Percentiles rank a stretch among this genome's conserved stretches.
Conservation (phyloP, 768 basidiomycete species). For the Leccinum subtestaceum region DNA sequence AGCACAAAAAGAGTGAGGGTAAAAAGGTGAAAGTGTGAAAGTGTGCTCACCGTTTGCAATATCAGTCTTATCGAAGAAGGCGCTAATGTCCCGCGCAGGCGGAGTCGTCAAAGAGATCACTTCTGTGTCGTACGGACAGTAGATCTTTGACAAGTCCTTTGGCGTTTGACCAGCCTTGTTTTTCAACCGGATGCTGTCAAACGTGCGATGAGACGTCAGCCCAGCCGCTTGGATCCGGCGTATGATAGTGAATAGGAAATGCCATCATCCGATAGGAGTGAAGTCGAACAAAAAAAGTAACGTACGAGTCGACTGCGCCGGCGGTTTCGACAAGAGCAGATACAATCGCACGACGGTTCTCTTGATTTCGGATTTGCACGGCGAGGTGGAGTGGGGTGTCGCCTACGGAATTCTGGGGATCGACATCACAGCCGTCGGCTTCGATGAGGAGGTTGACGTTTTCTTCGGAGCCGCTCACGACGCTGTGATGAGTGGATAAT, state of each 20-base stretch:
- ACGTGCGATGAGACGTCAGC: background rate
- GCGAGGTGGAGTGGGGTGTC: constrained; percentile 32
- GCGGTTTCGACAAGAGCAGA: constrained; percentile 21
- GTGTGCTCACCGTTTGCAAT: constrained; percentile 19
- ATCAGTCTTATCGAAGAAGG: constrained; percentile 14
- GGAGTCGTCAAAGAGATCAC: constrained; percentile 21
- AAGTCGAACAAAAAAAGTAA: background rate
- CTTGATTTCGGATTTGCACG: constrained; percentile 14
- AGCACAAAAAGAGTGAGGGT: background rate
- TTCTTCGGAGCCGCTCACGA: constrained; percentile 13
- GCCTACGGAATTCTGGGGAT: constrained; percentile 23
- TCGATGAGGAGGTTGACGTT: constrained; percentile 26
- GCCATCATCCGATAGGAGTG: background rate
- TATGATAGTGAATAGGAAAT: background rate
- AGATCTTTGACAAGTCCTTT: constrained; percentile 21
- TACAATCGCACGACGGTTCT: constrained; percentile 21
- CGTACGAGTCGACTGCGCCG: constrained; percentile 26
- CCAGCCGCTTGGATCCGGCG: background rate
- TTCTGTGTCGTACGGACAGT: constrained; percentile 15
- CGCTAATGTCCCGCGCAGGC: constrained; percentile 12
- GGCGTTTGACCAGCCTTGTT: constrained; percentile 30
- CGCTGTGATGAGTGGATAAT: constrained; percentile 4
- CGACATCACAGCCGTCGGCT: constrained; percentile 29
- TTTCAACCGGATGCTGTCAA: constrained; percentile 19
- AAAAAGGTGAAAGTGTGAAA: background rate